Percentiles rank a stretch among this genome's conserved stretches.
These are phyloP conservation scores for Claviceps sp. DNA, from an alignment of 2,329 filamentous ascomycete genomes.

Conservation along the genomic window DNA sequence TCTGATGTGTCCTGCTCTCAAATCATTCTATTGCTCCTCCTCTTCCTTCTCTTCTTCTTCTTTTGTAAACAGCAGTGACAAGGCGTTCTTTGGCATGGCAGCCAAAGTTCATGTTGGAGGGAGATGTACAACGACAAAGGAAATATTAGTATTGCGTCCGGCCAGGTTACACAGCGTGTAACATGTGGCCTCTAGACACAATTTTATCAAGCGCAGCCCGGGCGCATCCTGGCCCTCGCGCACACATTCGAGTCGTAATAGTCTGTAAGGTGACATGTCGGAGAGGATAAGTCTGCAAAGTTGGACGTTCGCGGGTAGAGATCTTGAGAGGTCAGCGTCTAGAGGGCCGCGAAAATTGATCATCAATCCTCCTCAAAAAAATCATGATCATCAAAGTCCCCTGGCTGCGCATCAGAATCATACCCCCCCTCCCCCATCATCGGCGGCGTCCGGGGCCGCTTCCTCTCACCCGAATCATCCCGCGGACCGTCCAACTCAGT, in stretches of 20 bases:
- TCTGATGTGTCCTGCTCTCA: slow-evolving; percentile 10
- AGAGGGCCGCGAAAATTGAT: neutral
- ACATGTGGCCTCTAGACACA: neutral
- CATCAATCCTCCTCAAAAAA: slow-evolving; percentile 39
- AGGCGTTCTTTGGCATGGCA: neutral
- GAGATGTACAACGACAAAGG: slow-evolving; percentile 1
- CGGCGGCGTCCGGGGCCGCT: slow-evolving; percentile 42
- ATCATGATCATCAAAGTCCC: slow-evolving; percentile 45
- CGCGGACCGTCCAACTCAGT: slow-evolving; percentile 5
- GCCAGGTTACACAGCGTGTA: neutral
- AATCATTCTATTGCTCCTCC: neutral
- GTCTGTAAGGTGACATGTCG: too few relatives aligned
- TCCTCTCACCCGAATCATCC: slow-evolving; percentile 17
- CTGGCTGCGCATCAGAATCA: slow-evolving; percentile 46
- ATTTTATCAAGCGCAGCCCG: too few relatives aligned
- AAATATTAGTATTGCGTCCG: neutral
- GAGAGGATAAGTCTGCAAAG: too few relatives aligned
- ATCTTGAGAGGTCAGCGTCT: neutral
- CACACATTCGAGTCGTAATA: too few relatives aligned
- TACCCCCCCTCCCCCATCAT: slow-evolving; percentile 47
- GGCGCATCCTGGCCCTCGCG: too few relatives aligned
- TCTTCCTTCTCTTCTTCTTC: neutral
- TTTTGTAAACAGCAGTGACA: neutral
- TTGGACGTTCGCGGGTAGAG: too few relatives aligned
- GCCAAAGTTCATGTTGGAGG: slow-evolving; percentile 2